Evolutionary conservation across 2,329 filamentous ascomycete genomes (phyloP), one percentile per base, ranked within the genome.

Genomic region (Clathrospora elynae): DNA sequence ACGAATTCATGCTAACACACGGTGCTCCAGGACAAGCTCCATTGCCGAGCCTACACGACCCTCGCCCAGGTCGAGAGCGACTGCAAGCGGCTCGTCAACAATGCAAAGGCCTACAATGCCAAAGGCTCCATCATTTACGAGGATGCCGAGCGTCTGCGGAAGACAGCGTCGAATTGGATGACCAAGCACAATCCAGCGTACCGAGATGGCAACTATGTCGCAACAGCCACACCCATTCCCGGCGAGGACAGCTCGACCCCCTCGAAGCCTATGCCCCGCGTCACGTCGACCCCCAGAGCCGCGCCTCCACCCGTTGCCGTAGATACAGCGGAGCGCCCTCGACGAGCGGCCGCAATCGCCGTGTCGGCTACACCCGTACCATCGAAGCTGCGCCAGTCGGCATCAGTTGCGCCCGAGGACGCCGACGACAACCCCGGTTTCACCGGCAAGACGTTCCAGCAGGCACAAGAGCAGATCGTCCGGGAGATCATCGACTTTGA

Each of bases 91-190:
- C 87, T 96, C 79, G 86, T 95, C 41, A 80, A 83, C 53, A 96
- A 95, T 63, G 88, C 88, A 23, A 95, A 95, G 69, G 84, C 89
- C 39, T 93, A 83, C 72, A 92, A 92, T 62, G 78, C 85, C 46
- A 86, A 86, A 56, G 80, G 79, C 29, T 89, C 88, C 0, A 74
- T 83, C 43, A 78, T 87, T 24, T 92, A 86, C 64, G 86, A 90
- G 29, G 90, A 96, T 73, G 89, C 90, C 6, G 90, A 96, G 70
- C 83, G 89, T 34, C 81, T 96, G 31, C 81, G 90, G 32, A 96
- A 95, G 72, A 85, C 89, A 3, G 78, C 92, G 26, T 91, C 87
- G 67, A 92, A 91, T 61, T 90, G 84, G 68, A 95, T 95, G 90
- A 86, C 85, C 42, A 87, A 87, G 67, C 80, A 86, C 57, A 95